A percentile compares a stretch with the other conserved stretches of the same genome.
Evolutionary conservation across 2,329 filamentous ascomycete species (phyloP).

Genomic region (Cladosporium sp.): DNA sequence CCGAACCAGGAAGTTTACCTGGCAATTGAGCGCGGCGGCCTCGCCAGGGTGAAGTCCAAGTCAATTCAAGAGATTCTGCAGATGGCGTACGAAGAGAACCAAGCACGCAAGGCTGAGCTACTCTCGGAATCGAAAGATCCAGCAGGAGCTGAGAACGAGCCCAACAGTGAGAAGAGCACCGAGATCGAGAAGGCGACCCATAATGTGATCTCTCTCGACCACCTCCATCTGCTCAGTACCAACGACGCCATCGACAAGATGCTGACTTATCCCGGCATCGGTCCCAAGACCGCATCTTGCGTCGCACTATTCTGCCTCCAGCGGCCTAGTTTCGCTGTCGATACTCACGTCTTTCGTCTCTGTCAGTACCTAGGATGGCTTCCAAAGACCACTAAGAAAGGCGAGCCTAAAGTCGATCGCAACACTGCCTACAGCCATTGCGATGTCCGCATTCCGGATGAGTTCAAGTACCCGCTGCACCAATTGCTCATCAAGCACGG

Average conservation of each 20-base stretch:
- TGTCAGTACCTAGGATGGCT: constrained; percentile 64
- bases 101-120: constrained; percentile 55
- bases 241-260: constrained; percentile 60
- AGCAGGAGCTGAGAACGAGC: constrained; percentile 47
- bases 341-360: constrained; percentile 66
- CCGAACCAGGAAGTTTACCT: constrained; percentile 62
- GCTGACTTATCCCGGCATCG: constrained; percentile 62
- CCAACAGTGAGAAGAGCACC: constrained; percentile 53
- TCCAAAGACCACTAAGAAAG: constrained; percentile 47
- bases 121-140: constrained; percentile 37
- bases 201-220: constrained; percentile 64
- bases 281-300: constrained; percentile 66
- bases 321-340: constrained; percentile 63
- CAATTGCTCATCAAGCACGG: constrained; percentile 63
- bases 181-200: constrained; percentile 60
- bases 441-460: constrained; percentile 61
- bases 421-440: constrained; percentile 60
- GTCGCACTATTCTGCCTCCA: constrained; percentile 65
- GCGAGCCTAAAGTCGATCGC: constrained; percentile 47
- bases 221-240: constrained; percentile 56
- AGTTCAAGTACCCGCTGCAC: constrained; percentile 64
- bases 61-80: constrained; percentile 74
- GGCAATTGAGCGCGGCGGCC: constrained; percentile 69
- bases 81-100: constrained; percentile 69
- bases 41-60: constrained; percentile 69